Base-by-base conservation (phyloP, 1,139 yeast genomes). In the Yamadazyma epiphylla region DNA sequence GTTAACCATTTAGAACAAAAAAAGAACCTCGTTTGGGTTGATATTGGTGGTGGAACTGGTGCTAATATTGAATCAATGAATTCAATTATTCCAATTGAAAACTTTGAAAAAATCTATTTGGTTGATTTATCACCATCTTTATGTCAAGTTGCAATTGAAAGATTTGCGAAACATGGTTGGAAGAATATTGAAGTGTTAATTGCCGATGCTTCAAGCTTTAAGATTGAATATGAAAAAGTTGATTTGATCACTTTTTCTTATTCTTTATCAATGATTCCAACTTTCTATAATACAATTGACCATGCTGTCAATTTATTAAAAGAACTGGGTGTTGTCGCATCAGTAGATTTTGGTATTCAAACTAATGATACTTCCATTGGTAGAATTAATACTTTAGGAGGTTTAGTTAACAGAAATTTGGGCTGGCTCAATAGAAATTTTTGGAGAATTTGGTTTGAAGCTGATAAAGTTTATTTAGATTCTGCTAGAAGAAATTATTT, bases 401-500 rank as follows among this genome's bases (percentile, higher is more conserved):
- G 94, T 6, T 62, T 78, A 41, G 70, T 71, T 19, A 73, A 77
- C 45, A 69, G 94, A 50, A 82, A 82, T 50, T 80, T 77, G 39
- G 80, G 87, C 23, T 84, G 94, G 94, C 42, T 80, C 33, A 68
- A 76, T 32, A 67, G 94, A 51, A 81, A 85, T 26, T 84, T 84
- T 52, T 84, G 95, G 95, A 71, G 88, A 51, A 64, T 80, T 32
- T 84, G 95, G 95, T 84, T 84, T 55, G 95, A 84, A 56, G 81
- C 83, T 33, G 95, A 84, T 55, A 74, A 80, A 42, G 94, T 84
- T 3, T 81, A 77, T 46, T 68, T 84, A 45, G 94, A 84, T 50
- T 79, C 88, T 23, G 71, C 88, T 5, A 76, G 94, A 59, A 75
- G 95, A 60, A 87, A 81, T 49, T 84, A 83, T 55, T 69, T 84